These are phyloP conservation scores for Albizia julibrissin DNA, from an alignment of 306 rosid species.

Conservation along the genomic window DNA sequence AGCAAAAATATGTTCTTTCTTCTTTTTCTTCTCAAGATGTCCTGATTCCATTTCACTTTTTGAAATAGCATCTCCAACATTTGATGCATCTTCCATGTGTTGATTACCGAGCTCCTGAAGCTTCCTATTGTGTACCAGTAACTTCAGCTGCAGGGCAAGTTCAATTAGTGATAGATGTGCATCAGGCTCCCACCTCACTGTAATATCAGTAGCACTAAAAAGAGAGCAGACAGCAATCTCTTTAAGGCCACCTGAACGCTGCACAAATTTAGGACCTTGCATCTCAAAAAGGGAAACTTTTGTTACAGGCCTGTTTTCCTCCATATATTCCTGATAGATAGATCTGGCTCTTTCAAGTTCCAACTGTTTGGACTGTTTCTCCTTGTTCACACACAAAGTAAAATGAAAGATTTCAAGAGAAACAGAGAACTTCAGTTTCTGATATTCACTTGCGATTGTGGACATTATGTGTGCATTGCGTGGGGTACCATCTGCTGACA, in stretches of 20 bases:
- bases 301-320: slow-evolving; percentile 54
- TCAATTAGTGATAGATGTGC: slow-evolving; percentile 75
- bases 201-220: slow-evolving; percentile 86
- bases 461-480: slow-evolving; percentile 75
- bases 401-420: slow-evolving; percentile 72
- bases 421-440: slow-evolving; percentile 61
- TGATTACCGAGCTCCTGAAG: slow-evolving; percentile 57
- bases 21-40: slow-evolving; percentile 60
- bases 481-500: slow-evolving; percentile 79
- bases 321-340: slow-evolving; percentile 74
- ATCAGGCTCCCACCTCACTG: slow-evolving; percentile 92
- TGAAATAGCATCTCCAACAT: slow-evolving; percentile 42
- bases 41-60: slow-evolving; percentile 60
- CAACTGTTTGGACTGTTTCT: slow-evolving; percentile 72
- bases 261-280: slow-evolving; percentile 82
- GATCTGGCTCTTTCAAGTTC: slow-evolving; percentile 84
- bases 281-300: slow-evolving; percentile 69
- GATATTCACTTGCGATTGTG: slow-evolving; percentile 58
- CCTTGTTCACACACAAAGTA: slow-evolving; percentile 75
- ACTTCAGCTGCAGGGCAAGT: slow-evolving; percentile 71
- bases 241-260: slow-evolving; percentile 73
- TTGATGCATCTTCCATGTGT: slow-evolving; percentile 38
- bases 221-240: slow-evolving; percentile 79
- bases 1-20: slow-evolving; percentile 78
- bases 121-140: slow-evolving; percentile 61